Evolutionary conservation across 2,329 filamentous ascomycete species (phyloP).

Genomic region (Periconia digitata): DNA sequence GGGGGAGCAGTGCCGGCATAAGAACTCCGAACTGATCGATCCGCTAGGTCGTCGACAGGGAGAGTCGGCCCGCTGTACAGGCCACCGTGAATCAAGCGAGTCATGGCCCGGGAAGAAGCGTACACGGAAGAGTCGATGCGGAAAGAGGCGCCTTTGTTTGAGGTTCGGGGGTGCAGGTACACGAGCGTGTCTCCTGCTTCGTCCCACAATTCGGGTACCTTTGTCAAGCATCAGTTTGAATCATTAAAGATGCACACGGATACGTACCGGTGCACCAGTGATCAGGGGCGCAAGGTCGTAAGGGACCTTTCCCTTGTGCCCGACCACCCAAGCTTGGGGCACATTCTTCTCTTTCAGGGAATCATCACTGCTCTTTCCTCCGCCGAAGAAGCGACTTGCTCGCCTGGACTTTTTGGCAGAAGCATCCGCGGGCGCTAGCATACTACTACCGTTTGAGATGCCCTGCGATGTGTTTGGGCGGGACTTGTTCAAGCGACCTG

Average conservation of each 20-base stretch:
- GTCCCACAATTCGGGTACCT: conserved; percentile 64
- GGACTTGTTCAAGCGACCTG: conserved; percentile 20
- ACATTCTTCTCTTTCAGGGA: conserved; percentile 12
- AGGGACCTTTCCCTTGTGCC: conserved; percentile 56
- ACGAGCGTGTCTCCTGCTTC: conserved; percentile 63
- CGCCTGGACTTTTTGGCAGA: conserved; percentile 37
- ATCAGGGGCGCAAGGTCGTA: conserved; percentile 58
- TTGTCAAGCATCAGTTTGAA: conserved; percentile 8
- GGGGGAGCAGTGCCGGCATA: conserved; percentile 25
- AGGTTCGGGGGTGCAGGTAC: conserved; percentile 62
- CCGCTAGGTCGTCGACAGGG: conserved; percentile 20
- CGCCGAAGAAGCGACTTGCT: conserved; percentile 38
- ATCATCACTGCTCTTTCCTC: conserved; percentile 27
- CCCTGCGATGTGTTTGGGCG: conserved; percentile 23
- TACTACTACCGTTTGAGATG: conserved; percentile 7
- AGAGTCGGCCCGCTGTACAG: conserved; percentile 44
- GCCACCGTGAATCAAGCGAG: conserved; percentile 57
- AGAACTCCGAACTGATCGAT: conserved; percentile 22
- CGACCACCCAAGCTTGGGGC: conserved; percentile 60
- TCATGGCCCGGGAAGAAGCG: conserved; percentile 58
- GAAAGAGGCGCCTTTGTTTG: conserved; percentile 61
- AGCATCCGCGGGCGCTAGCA: conserved; percentile 15
- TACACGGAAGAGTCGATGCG: conserved; percentile 62
- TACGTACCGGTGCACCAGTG: conserved; percentile 54
- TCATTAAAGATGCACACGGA: no score